Evolutionary conservation across 2,329 filamentous ascomycete species (phyloP).

Genomic region (Pezicula rhizophila): DNA sequence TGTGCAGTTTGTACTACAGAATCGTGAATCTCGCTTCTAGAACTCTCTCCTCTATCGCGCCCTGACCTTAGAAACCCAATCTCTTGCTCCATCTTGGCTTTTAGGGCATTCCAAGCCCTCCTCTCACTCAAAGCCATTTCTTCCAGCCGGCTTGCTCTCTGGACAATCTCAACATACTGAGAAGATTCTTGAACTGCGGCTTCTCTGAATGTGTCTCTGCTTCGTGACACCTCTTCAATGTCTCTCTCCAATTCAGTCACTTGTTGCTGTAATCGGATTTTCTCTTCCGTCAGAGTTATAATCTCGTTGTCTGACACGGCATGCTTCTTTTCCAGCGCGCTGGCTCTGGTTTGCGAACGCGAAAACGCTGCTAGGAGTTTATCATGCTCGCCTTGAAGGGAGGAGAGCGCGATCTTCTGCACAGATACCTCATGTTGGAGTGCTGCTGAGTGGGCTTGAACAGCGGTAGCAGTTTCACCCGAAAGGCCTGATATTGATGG

Average conservation of each 20-base stretch:
- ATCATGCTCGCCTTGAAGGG: slow-evolving; percentile 48
- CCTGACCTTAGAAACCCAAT: slow-evolving; percentile 16
- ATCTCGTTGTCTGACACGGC: slow-evolving; percentile 45
- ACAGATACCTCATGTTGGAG: slow-evolving; percentile 48
- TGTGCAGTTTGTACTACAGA: slow-evolving; percentile 1
- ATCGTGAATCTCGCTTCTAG: background rate
- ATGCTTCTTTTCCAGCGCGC: slow-evolving; percentile 44
- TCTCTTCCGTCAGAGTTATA: slow-evolving; percentile 43
- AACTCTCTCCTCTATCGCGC: background rate
- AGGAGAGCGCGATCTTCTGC: slow-evolving; percentile 45
- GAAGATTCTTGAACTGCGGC: slow-evolving; percentile 26
- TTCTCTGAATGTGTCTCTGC: slow-evolving; percentile 37
- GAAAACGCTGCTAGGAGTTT: slow-evolving; percentile 44
- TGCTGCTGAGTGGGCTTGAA: slow-evolving; percentile 24
- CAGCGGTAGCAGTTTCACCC: slow-evolving; percentile 15
- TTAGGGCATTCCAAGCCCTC: slow-evolving; percentile 21
- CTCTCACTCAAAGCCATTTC: slow-evolving; percentile 22
- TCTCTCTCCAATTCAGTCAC: slow-evolving; percentile 40
- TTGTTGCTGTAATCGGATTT: slow-evolving; percentile 40
- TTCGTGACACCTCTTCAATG: slow-evolving; percentile 40
- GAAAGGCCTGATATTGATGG: slow-evolving; percentile 19
- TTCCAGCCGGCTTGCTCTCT: slow-evolving; percentile 25
- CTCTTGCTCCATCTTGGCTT: slow-evolving; percentile 22
- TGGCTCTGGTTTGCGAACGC: slow-evolving; percentile 41
- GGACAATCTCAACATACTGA: slow-evolving; percentile 29